Conservation (phyloP, 2,329 filamentous ascomycete species). For the Xylaria sp. region DNA sequence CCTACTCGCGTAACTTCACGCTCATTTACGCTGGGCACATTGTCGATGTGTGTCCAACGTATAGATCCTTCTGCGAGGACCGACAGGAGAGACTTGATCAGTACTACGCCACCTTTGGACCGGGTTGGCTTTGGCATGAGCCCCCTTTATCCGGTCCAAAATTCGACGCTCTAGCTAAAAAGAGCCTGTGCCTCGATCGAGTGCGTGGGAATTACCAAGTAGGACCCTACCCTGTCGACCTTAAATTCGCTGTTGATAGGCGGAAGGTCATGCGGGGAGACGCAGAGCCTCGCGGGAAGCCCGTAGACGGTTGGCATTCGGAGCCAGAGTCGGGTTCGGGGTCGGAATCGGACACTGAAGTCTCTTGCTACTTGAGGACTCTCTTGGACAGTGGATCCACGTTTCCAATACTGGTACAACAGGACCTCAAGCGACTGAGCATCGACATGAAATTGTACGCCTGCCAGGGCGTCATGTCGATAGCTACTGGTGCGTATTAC, state of each 20-base stretch:
- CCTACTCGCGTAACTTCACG: slow-evolving; percentile 44
- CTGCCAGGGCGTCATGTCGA: slow-evolving; percentile 37
- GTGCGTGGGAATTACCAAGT: slow-evolving; percentile 20
- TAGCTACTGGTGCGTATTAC: slow-evolving; percentile 13
- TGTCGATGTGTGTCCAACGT: slow-evolving; percentile 44
- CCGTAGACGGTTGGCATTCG: not conserved
- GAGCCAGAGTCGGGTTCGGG: not conserved
- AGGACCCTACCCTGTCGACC: slow-evolving; percentile 28
- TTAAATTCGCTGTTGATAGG: slow-evolving; percentile 21
- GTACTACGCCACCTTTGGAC: slow-evolving; percentile 41
- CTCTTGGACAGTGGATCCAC: slow-evolving; percentile 50
- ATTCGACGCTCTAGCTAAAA: slow-evolving; percentile 34
- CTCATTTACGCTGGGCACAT: slow-evolving; percentile 47
- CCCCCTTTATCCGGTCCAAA: slow-evolving; percentile 40
- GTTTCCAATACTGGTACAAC: slow-evolving; percentile 40
- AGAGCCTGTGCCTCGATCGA: slow-evolving; percentile 35
- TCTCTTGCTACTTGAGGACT: slow-evolving; percentile 34
- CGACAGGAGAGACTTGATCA: slow-evolving; percentile 43
- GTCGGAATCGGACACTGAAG: not conserved
- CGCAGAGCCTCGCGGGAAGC: not conserved
- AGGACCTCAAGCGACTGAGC: slow-evolving; percentile 41
- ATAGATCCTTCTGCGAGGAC: slow-evolving; percentile 43
- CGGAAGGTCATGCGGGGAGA: slow-evolving; percentile 14
- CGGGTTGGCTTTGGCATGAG: slow-evolving; percentile 52
- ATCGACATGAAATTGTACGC: slow-evolving; percentile 41